Conservation (phyloP, 129 eudicot species). For the Dittrichia graveolens region DNA sequence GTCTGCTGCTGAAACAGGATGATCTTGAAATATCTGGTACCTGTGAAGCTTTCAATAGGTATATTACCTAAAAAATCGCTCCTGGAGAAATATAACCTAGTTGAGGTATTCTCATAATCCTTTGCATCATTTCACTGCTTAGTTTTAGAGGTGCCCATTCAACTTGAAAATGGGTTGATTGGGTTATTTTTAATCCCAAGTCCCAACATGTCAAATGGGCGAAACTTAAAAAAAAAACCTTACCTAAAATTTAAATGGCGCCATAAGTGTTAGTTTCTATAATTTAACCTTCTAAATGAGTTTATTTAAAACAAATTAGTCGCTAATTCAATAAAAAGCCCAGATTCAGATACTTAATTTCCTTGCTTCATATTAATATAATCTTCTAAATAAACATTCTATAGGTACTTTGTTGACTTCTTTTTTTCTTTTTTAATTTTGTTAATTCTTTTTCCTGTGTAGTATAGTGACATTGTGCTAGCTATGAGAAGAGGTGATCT, state of each 20-base stretch:
- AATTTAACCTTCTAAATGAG: too few relatives aligned
- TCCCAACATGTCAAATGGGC: too few relatives aligned
- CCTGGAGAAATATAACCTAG: conserved; percentile 65
- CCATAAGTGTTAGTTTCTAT: too few relatives aligned
- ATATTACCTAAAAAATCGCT: conserved; percentile 73
- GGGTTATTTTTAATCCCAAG: too few relatives aligned
- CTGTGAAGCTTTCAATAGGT: conserved; percentile 97
- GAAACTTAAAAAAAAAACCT: too few relatives aligned
- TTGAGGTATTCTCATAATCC: conserved; percentile 55
- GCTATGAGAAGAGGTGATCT: conserved; percentile 95
- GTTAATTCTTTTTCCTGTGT: conserved; percentile 10
- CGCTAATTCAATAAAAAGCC: not conserved
- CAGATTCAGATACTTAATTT: not conserved
- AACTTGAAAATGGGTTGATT: too few relatives aligned
- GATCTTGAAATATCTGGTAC: conserved; percentile 93
- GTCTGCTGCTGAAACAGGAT: conserved; percentile 55
- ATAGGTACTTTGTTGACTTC: conserved; percentile 12
- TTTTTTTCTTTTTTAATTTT: too few relatives aligned
- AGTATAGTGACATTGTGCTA: conserved; percentile 75
- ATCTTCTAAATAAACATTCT: not conserved
- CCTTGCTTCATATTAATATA: not conserved
- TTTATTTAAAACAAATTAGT: too few relatives aligned
- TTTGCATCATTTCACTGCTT: not conserved
- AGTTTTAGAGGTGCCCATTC: not conserved
- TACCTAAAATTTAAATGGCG: too few relatives aligned